Percentiles rank a stretch among this genome's conserved stretches.
phyloP scores from a whole-genome alignment of 345 rosid species.

The Hevea brasiliensis region DNA sequence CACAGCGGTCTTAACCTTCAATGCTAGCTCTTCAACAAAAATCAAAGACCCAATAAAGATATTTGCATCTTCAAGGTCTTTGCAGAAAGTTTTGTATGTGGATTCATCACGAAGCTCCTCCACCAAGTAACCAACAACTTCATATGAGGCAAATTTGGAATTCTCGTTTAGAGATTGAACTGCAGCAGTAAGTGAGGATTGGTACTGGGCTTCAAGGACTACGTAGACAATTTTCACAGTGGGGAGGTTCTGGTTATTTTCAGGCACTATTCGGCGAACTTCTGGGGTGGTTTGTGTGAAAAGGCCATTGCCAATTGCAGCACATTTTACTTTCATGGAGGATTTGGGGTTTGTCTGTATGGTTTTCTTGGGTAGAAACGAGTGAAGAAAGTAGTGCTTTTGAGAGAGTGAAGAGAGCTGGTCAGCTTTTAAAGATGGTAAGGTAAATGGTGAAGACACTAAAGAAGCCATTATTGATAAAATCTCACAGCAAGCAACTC shows the following conservation, averaged over 20 bases:
- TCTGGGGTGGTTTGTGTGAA: constrained; percentile 93
- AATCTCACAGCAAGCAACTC: constrained; percentile 4
- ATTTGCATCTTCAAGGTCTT: constrained; percentile 87
- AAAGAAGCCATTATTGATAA: constrained; percentile 62
- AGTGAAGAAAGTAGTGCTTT: constrained; percentile 68
- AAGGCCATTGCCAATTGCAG: constrained; percentile 79
- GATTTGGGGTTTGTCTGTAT: constrained; percentile 39
- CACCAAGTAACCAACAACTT: constrained; percentile 93
- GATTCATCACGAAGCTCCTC: constrained; percentile 85
- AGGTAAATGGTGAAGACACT: constrained; percentile 65
- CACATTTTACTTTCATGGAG: constrained; percentile 53
- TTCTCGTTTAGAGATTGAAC: constrained; percentile 69
- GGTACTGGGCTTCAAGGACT: constrained; percentile 98
- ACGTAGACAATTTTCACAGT: constrained; percentile 85
- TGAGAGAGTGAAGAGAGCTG: constrained; percentile 76
- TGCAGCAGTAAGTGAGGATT: constrained; percentile 80
- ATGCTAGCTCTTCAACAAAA: constrained; percentile 90
- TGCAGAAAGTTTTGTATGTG: constrained; percentile 70
- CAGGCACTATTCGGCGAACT: constrained; percentile 86
- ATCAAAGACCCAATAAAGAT: constrained; percentile 92
- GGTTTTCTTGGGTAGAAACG: constrained; percentile 57
- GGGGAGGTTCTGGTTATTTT: constrained; percentile 62
- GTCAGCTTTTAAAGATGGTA: constrained; percentile 59
- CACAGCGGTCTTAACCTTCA: constrained; percentile 84
- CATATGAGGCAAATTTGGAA: constrained; percentile 58